Base-by-base conservation (phyloP, 1,284 basidiomycete species). In the Lentinula novae-zelandiae region DNA sequence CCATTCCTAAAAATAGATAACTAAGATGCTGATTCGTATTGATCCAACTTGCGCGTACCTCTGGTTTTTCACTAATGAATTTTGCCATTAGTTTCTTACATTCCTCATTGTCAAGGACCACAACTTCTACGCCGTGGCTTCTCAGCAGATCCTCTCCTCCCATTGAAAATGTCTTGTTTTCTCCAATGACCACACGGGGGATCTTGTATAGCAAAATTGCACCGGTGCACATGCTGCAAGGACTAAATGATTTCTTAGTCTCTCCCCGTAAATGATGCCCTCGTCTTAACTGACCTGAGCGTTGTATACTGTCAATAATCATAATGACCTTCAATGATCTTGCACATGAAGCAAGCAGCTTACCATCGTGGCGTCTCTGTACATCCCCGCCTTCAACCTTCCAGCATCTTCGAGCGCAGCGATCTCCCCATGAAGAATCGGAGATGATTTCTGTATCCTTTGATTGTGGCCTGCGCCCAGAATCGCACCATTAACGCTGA, bases 171-270 rank as follows among this genome's bases (percentile, higher is more conserved):
- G 75, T 86, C 10, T 58, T 39, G 63, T 84, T 83, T 67, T 86
- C 85, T 6, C 83, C 84, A 51, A 87, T 80, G 13, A 88, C 84
- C 7, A 86, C 79, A 9, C 84, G 78, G 4, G 81, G 82, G 33
- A 86, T 84, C 57, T 78, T 79, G 71, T 85, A 86, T 3, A 86
- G 73, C 22, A 85, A 64, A 40, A 84, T 81, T 1, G 85, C 81
- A 10, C 84, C 85, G 1, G 82, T 78, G 65, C 86, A 87, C 85
- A 86, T 86, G 61, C 72, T 78, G 63, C 86, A 86, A 1, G 85
- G 86, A 60, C 82, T 84, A 55, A 20, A 62, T 17, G 27, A 53
- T 5, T 39, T 20, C 8, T 22, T n/a, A 44, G 13, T 44, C 13
- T 15, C 17, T 10, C 5, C 20, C 1, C 44, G n/a, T 20, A 7